Base-by-base conservation (phyloP, 176 grass and related monocot species). In the Oryza australiensis region DNA sequence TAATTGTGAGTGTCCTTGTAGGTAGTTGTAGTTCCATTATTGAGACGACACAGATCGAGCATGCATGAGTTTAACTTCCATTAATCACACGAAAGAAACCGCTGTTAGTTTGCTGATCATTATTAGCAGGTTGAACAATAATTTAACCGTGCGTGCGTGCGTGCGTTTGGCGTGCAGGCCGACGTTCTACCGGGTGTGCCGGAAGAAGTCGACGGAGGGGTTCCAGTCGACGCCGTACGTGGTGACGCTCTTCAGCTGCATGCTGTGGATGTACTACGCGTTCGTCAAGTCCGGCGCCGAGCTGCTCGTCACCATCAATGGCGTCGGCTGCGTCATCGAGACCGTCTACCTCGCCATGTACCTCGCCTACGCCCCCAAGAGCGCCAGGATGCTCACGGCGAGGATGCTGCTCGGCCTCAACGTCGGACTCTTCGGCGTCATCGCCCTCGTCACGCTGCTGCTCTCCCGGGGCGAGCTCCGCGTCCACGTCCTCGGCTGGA, bases 221-320 rank as follows among this genome's bases (percentile, higher is more conserved):
- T 98, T 94, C 84, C 92, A 89, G 57, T 98, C 92, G 53, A 82
- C 91, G 26, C 95, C 95, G 3, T 98, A 98, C 75, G 43, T 98
- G 16, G 95, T 98, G 62, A 88, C 92, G 9, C 85, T 98, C 34
- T 94, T 98, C 88, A 94, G 95, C 69, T 89, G 90, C 68, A 87
- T 88, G 92, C 76, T 98, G 32, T 98, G 95, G 95, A 94, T 94
- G 75, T 89, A 83, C 76, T 98, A 98, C 76, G 95, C 92, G 12
- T 49, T 91, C 41, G 10, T 94, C 53, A 98, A 98, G 80, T 69
- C 92, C 62, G 85, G 94, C 40, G 27, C 90, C 18, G 72, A 20
- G 77, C 88, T 97, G 15, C 88, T 97, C 11, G 35, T 97, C 24
- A 92, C 92, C 80, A 92, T 97, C 88, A 94, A 97, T 62, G 85